A percentile compares a stretch with the other conserved stretches of the same genome.
Evolutionary conservation across 176 grass and related monocot species (phyloP).

Genomic region (Lolium rigidum): DNA sequence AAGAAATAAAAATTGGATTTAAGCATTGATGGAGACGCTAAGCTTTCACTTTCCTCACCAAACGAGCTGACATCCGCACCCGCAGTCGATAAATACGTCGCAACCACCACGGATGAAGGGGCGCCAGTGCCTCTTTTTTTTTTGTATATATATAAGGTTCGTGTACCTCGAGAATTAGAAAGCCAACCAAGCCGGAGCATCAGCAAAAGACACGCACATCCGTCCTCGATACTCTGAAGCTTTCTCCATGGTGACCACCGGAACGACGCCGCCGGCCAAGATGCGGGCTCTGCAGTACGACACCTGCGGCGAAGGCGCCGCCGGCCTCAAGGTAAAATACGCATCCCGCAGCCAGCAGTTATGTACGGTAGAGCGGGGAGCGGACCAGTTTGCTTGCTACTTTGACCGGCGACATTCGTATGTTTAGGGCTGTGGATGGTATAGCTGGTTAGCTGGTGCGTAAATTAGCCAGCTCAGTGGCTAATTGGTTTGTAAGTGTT

Average conservation of each 20-base stretch:
- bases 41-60: no score
- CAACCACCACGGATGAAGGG: no score
- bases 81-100: no score
- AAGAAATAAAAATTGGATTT: no score
- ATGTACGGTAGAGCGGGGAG: no score
- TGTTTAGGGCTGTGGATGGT: background rate
- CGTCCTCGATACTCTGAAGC: background rate
- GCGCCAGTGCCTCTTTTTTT: no score
- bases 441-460: background rate
- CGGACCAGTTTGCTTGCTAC: background rate
- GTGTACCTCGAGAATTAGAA: no score
- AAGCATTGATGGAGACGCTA: no score
- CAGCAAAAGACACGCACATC: no score
- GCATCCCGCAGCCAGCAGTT: background rate
- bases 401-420: background rate
- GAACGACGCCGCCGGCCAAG: background rate
- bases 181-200: no score
- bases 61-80: no score
- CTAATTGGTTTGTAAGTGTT: background rate
- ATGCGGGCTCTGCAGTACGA: constrained; percentile 62
- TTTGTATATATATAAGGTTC: no score
- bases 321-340: constrained; percentile 41
- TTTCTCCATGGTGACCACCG: constrained; percentile 33
- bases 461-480: background rate
- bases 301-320: constrained; percentile 39